Percentiles rank a stretch among this genome's conserved stretches.
These are phyloP conservation scores for Huiozyma naganishii DNA, from an alignment of 805 yeast species.

Conservation along the genomic window DNA sequence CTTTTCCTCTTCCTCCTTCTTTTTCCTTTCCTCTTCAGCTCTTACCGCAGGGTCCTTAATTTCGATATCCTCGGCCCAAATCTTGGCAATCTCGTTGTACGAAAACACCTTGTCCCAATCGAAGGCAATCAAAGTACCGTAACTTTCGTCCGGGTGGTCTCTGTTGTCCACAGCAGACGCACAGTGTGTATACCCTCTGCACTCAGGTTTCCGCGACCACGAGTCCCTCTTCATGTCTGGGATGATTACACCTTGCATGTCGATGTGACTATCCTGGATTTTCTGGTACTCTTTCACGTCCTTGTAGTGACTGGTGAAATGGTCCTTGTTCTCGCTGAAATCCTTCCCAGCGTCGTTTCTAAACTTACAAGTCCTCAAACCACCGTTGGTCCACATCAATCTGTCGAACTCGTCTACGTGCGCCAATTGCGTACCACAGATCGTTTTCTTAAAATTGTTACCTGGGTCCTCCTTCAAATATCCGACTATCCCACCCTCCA, in stretches of 20 bases:
- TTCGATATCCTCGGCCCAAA: not conserved
- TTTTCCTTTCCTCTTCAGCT: no score
- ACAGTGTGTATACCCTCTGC: conserved; percentile 15
- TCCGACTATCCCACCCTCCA: conserved; percentile 31
- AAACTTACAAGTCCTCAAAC: conserved; percentile 48
- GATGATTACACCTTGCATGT: conserved; percentile 10
- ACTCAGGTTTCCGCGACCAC: conserved; percentile 14
- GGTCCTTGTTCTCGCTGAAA: conserved; percentile 15
- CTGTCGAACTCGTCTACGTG: conserved; percentile 16
- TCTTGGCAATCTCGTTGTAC: not conserved
- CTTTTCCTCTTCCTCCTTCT: no score
- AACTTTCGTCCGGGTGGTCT: not conserved
- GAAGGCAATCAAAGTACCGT: not conserved
- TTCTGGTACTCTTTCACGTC: conserved; percentile 3
- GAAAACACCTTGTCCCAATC: not conserved
- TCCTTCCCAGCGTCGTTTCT: conserved; percentile 27
- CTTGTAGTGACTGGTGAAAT: conserved; percentile 16
- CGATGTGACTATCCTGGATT: conserved; percentile 8
- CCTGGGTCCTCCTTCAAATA: conserved; percentile 13
- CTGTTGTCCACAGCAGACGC: conserved; percentile 2
- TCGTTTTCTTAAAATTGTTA: conserved; percentile 5
- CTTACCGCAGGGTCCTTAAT: no score
- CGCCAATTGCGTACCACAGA: conserved; percentile 26
- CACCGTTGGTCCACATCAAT: conserved; percentile 62
- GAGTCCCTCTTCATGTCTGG: conserved; percentile 8